phyloP scores from a whole-genome alignment of 495 filamentous ascomycete genomes.

The Daldinia loculata region DNA sequence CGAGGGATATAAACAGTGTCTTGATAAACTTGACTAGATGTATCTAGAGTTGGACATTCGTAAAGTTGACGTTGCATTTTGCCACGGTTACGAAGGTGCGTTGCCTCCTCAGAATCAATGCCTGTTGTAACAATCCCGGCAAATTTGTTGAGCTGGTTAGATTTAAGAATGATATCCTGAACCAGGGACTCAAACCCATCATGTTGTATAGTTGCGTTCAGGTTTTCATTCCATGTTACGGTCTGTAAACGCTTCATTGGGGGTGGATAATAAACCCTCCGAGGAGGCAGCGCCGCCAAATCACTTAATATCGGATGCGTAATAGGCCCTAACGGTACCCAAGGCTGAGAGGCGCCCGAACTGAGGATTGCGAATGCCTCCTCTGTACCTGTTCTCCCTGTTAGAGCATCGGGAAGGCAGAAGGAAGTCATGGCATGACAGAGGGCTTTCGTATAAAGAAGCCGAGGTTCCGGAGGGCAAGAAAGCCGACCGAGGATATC shows the following conservation, averaged over 20 bases:
- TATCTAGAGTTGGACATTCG: slow-evolving; percentile 44
- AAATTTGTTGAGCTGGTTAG: slow-evolving; percentile 49
- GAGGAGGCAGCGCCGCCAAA: slow-evolving; percentile 60
- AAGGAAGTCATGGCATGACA: slow-evolving; percentile 69
- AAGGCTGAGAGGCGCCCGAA: slow-evolving; percentile 59
- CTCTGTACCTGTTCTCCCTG: slow-evolving; percentile 66
- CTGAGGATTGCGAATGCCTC: slow-evolving; percentile 62
- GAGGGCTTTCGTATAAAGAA: slow-evolving; percentile 62
- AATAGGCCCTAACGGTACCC: slow-evolving; percentile 39
- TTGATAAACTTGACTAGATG: not conserved
- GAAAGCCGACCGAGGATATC: slow-evolving; percentile 55
- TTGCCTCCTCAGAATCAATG: not conserved
- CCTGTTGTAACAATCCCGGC: not conserved
- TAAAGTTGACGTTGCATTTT: slow-evolving; percentile 51
- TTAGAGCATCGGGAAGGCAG: slow-evolving; percentile 65
- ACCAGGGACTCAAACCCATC: slow-evolving; percentile 56
- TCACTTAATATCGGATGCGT: slow-evolving; percentile 40
- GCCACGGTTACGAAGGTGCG: slow-evolving; percentile 50
- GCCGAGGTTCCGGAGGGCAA: slow-evolving; percentile 54
- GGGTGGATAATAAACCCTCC: slow-evolving; percentile 64
- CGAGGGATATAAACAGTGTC: slow-evolving; percentile 34
- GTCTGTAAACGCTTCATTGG: slow-evolving; percentile 59
- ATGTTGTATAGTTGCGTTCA: slow-evolving; percentile 63
- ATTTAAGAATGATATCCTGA: slow-evolving; percentile 54
- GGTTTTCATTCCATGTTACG: slow-evolving; percentile 54